Evolutionary conservation across 2,329 filamentous ascomycete genomes (phyloP), one percentile per base, ranked within the genome.

Genomic region (Ascochyta viciae-villosae): DNA sequence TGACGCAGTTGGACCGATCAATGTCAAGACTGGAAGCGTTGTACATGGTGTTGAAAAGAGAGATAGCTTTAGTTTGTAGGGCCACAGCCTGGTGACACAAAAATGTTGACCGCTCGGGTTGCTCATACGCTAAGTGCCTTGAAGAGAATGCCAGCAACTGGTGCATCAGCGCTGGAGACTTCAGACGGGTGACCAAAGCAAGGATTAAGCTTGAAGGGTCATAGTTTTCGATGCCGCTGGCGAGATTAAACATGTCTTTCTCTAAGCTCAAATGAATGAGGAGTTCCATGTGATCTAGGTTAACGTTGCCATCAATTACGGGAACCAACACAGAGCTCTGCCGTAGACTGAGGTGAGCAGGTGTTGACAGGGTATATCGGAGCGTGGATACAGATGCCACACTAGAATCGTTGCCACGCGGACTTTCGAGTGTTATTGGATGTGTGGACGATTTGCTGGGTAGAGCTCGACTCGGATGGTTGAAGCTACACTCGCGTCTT

Each of bases 131-230:
- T 2, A 77, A 60, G 46, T 76, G 75, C 2, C 71, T 67, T 2
- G 77, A 70, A 13, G 75, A 75, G 35, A 76, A 72, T 24, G 75
- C 74, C 15, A 78, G 68, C 9, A 78, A 47, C 50, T 73, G 62
- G 56, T 77, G 65, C 45, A 79, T 60, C 26, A 79, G 68, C 51
- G 74, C 78, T 2, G 75, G 74, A 1, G 62, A 55, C 5, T 64
- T 51, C 2, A 76, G 57, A 9, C 58, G 64, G 6, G 52, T 50
- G 19, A 64, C 61, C 3, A 76, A 48, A 5, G 62, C 61, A 4
- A 68, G 16, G 19, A 54, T 26, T 42, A 70, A 49, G 22, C 55
- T 50, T n/a, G 49, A 34, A 6, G 50, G 48, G 16, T 62, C 50
- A 43, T 62, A 54, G 9, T 60, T 48, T 29, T 41, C 44, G 23